Base-by-base conservation (phyloP, 306 rosid species). In the Castanopsis chinensis region DNA sequence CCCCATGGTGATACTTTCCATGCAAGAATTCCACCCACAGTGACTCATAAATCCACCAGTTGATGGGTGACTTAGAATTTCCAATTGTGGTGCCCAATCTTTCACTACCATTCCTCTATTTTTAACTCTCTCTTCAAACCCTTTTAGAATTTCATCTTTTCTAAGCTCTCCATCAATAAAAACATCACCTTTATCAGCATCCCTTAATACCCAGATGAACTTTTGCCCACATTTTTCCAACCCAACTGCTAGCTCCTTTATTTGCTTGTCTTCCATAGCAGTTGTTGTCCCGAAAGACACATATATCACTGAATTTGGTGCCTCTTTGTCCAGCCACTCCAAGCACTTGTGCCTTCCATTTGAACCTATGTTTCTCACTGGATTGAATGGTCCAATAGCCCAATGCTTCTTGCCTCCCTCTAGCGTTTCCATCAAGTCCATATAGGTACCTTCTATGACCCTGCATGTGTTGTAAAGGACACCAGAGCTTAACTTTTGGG, bases 1-100 rank as follows among this genome's bases (percentile, higher is more conserved):
- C 21, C 97, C 93, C 93, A 87, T 79, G 0, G 90, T 85, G 13
- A 90, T 63, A 71, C 92, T 90, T 76, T 93, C 95, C 80, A 93
- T 83, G 87, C 95, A 93, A 0, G 93, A 91, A 78, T 90, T 91
- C 97, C 97, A 91, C 0, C 97, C 95, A 69, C 97, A 91, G 63
- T 91, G 95, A 52, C 93, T 93, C 85, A 91, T 61, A 7, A 91
- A 93, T 54, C 92, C 90, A 7, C 92, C 90, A 0, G 84, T 87
- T 32, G 97, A 81, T 14, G n/a, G 5, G 76, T 91, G 91, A 8
- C 84, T 71, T 0, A 91, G 49, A 74, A 93, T 93, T 15, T 88
- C 92, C 76, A 90, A 30, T 5, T 91, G 95, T 5, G 93, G 95
- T 0, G 90, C 97, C 97, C 92, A 90, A 0, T 87, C 93, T 75